Conservation (phyloP, 2,329 filamentous ascomycete genomes). For the Monilinia fructigena region DNA sequence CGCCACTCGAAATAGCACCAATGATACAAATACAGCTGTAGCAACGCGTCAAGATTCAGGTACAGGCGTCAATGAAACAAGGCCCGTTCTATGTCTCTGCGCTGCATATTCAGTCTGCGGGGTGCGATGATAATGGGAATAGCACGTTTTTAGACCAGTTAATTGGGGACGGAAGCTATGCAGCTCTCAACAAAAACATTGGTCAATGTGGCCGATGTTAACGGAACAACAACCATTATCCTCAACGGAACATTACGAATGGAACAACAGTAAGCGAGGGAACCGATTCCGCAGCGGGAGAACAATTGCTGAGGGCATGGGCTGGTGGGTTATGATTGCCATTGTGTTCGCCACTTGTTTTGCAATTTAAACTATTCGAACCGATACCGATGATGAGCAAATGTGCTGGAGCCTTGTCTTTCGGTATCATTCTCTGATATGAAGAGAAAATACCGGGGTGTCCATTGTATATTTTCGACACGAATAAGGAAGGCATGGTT, state of each 20-base stretch:
- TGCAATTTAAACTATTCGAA: conserved; percentile 9
- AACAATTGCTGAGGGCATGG: conserved; percentile 26
- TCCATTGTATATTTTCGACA: background rate
- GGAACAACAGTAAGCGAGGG: conserved; percentile 57
- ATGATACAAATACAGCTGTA: conserved; percentile 45
- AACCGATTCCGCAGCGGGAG: conserved; percentile 40
- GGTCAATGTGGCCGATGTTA: conserved; percentile 60
- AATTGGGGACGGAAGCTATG: conserved; percentile 64
- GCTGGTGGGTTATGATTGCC: conserved; percentile 38
- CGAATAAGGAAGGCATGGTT: background rate
- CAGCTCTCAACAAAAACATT: conserved; percentile 59
- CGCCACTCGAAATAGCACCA: conserved; percentile 28
- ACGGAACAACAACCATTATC: conserved; percentile 63
- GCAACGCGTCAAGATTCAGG: conserved; percentile 22
- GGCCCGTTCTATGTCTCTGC: conserved; percentile 62
- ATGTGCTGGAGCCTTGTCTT: background rate
- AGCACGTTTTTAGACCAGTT: conserved; percentile 59
- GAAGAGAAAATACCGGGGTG: background rate
- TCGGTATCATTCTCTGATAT: background rate
- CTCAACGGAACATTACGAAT: conserved; percentile 74
- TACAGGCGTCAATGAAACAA: conserved; percentile 52
- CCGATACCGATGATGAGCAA: background rate
- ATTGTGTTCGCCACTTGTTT: conserved; percentile 28
- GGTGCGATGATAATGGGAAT: conserved; percentile 67
- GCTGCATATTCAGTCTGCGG: conserved; percentile 56